Conservation (phyloP, 352 stramenopile species). For the Globisporangium mamillatum region DNA sequence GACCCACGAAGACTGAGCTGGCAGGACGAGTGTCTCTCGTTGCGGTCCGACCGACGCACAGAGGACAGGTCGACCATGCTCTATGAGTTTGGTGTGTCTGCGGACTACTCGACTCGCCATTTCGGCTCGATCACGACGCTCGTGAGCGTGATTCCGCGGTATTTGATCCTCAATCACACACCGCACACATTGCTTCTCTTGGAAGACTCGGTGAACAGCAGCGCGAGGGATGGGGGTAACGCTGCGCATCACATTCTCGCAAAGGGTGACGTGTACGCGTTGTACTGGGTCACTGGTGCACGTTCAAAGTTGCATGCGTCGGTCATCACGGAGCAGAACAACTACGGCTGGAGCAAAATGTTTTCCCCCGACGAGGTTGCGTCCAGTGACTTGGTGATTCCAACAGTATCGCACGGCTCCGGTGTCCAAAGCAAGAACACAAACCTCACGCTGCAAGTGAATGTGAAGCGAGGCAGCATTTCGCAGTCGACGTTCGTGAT, state of each 20-base stretch:
- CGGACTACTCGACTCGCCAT: constrained; percentile 77
- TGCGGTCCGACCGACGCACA: constrained; percentile 30
- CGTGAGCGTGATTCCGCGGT: constrained; percentile 80
- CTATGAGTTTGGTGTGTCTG: constrained; percentile 80
- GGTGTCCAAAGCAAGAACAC: constrained; percentile 13
- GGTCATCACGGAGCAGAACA: constrained; percentile 36
- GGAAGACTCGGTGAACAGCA: constrained; percentile 28
- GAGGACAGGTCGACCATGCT: constrained; percentile 37
- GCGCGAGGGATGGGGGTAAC: constrained; percentile 22
- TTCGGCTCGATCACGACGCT: constrained; percentile 83
- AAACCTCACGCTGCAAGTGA: constrained; percentile 41
- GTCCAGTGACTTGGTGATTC: constrained; percentile 50
- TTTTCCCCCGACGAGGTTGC: constrained; percentile 53
- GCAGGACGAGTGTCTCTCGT: constrained; percentile 78
- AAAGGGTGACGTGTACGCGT: constrained; percentile 64
- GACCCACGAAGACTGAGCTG: constrained; percentile 75
- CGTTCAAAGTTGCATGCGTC: constrained; percentile 55
- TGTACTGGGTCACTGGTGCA: constrained; percentile 70
- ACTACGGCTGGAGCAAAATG: constrained; percentile 64
- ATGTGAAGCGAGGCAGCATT: constrained; percentile 71
- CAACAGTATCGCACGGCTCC: constrained; percentile 27
- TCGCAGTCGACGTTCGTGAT: constrained; percentile 73
- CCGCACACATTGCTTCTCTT: constrained; percentile 64
- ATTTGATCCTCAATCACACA: constrained; percentile 70
- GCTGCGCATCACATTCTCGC: constrained; percentile 72